phyloP scores from a whole-genome alignment of 495 filamentous ascomycete species.

The Hypomontagnella monticulosa region DNA sequence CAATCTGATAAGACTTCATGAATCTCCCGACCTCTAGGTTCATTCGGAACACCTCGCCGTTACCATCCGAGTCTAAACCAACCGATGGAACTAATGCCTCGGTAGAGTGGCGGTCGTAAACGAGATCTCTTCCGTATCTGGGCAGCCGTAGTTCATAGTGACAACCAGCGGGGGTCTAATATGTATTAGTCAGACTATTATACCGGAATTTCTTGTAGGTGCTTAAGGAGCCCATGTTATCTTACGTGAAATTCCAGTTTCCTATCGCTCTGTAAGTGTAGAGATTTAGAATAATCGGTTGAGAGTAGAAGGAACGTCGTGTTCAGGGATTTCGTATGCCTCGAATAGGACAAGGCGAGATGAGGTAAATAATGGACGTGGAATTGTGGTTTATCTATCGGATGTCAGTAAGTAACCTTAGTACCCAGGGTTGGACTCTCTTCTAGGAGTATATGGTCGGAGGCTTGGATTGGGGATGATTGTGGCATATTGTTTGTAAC shows the following conservation, averaged over 20 bases:
- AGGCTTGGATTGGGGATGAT: not conserved
- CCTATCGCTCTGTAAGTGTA: constrained; percentile 92
- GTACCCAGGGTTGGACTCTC: constrained; percentile 63
- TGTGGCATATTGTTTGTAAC: not conserved
- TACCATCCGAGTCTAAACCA: constrained; percentile 80
- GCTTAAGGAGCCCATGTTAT: not conserved
- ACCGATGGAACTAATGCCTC: constrained; percentile 90
- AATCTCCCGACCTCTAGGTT: constrained; percentile 92
- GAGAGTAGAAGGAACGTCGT: constrained; percentile 93
- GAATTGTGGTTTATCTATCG: constrained; percentile 88
- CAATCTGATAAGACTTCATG: constrained; percentile 79
- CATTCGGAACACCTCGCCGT: constrained; percentile 90
- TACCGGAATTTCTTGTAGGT: not conserved
- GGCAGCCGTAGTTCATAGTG: constrained; percentile 90
- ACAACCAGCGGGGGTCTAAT: constrained; percentile 77
- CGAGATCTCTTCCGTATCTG: constrained; percentile 88
- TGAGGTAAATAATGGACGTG: constrained; percentile 95
- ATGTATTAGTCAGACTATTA: not conserved
- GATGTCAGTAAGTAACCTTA: not conserved
- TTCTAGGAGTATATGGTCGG: not conserved
- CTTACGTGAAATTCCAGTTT: constrained; percentile 84
- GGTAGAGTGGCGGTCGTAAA: constrained; percentile 84
- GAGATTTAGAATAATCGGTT: constrained; percentile 90
- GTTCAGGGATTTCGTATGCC: constrained; percentile 94
- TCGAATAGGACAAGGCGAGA: constrained; percentile 88